phyloP scores from a whole-genome alignment of 2,329 filamentous ascomycete genomes.

The Hypoxylon sp. region DNA sequence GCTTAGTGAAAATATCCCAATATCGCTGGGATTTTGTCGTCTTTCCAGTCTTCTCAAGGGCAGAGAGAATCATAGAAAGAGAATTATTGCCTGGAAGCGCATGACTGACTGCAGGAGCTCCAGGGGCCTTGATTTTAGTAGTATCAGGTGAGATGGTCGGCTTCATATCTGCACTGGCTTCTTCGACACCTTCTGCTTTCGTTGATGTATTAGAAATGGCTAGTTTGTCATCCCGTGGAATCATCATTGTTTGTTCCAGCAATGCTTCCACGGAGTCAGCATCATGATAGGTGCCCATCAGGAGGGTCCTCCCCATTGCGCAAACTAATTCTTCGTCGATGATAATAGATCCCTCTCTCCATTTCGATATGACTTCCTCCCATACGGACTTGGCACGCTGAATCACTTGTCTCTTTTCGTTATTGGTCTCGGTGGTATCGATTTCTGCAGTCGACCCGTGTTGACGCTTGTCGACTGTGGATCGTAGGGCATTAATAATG shows the following conservation, averaged over 20 bases:
- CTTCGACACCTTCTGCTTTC: neutral
- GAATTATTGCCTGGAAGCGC: slow-evolving; percentile 67
- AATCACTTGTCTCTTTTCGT: slow-evolving; percentile 64
- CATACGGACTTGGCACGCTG: slow-evolving; percentile 81
- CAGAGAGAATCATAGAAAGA: slow-evolving; percentile 78
- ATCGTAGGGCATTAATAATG: slow-evolving; percentile 82
- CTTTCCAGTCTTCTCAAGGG: slow-evolving; percentile 72
- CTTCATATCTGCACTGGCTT: slow-evolving; percentile 5
- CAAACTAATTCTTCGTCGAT: slow-evolving; percentile 86
- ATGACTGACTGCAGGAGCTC: slow-evolving; percentile 51
- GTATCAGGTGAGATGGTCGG: slow-evolving; percentile 1
- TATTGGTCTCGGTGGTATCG: slow-evolving; percentile 49
- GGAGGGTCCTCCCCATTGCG: slow-evolving; percentile 84
- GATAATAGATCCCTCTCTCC: slow-evolving; percentile 77
- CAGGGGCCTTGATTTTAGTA: slow-evolving; percentile 36
- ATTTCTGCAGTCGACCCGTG: slow-evolving; percentile 51
- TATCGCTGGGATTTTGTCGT: slow-evolving; percentile 78
- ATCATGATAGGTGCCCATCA: slow-evolving; percentile 74
- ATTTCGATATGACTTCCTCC: slow-evolving; percentile 83
- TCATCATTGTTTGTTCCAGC: slow-evolving; percentile 84
- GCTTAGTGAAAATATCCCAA: slow-evolving; percentile 79
- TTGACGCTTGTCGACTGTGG: slow-evolving; percentile 57
- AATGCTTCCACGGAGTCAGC: slow-evolving; percentile 81
- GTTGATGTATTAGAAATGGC: slow-evolving; percentile 37
- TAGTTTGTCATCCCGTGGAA: slow-evolving; percentile 69